Evolutionary conservation across 306 rosid genomes (phyloP).

Genomic region (Rubus idaeus): DNA sequence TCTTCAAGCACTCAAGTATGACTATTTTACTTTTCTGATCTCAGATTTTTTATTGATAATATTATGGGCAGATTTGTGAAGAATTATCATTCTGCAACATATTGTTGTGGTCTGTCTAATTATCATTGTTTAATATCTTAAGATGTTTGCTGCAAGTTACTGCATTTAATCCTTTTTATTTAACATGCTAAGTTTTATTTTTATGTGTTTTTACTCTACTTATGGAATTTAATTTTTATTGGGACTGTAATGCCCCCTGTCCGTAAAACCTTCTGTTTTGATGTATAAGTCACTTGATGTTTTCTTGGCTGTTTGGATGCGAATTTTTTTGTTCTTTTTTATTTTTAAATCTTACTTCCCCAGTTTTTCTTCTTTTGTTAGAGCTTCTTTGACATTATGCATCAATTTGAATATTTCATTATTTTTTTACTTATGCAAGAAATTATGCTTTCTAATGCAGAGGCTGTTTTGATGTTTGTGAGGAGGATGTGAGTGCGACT

Average conservation of each 20-base stretch:
- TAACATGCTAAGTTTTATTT: not conserved
- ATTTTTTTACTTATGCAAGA: conserved; percentile 12
- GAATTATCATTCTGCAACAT: not conserved
- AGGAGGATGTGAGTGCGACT: conserved; percentile 52
- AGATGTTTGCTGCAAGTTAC: not conserved
- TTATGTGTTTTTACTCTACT: not conserved
- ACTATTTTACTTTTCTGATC: conserved; percentile 12
- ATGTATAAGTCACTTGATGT: not conserved
- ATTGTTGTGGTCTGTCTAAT: not conserved
- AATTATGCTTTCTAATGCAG: conserved; percentile 44
- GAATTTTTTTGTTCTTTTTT: not conserved
- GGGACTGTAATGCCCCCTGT: not conserved
- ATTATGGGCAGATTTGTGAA: not conserved
- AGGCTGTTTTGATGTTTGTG: conserved; percentile 70
- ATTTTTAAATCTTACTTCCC: not conserved
- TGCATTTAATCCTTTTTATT: not conserved
- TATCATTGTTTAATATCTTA: not conserved
- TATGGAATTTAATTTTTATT: not conserved
- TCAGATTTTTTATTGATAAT: not conserved
- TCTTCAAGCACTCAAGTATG: conserved; percentile 89
- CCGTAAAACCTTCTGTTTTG: not conserved
- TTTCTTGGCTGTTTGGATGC: not conserved
- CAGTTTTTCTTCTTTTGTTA: not conserved
- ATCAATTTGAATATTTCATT: not conserved
- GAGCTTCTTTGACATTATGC: not conserved